Evolutionary conservation across 2,329 filamentous ascomycete genomes (phyloP).

Genomic region (Orbilia ellipsospora): DNA sequence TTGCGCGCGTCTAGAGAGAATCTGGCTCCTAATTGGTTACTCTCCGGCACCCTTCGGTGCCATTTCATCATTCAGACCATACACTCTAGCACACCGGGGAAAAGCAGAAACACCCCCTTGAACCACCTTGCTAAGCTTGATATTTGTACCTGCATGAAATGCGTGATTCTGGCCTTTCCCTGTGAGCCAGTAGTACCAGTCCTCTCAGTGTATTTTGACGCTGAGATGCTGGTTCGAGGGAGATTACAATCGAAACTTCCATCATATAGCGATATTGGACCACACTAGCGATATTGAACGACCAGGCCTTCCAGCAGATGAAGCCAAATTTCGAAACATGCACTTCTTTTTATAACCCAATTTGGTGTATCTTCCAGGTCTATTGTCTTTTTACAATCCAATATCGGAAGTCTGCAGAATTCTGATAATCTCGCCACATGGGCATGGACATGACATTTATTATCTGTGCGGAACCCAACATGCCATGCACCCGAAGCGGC

Average conservation of each 20-base stretch:
- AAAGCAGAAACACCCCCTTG: constrained; percentile 2
- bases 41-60: constrained; percentile 21
- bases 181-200: constrained; percentile 20
- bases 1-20: constrained; percentile 42
- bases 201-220: constrained; percentile 44
- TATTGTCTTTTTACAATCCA: too few species aligned
- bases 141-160: constrained; percentile 37
- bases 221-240: constrained; percentile 18
- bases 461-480: too few species aligned
- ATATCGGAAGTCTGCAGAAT: too few species aligned
- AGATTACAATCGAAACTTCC: constrained; percentile 12
- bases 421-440: too few species aligned
- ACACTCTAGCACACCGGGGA: background rate
- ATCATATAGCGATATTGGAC: too few species aligned
- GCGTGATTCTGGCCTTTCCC: background rate
- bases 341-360: background rate
- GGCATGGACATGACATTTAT: too few species aligned
- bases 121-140: background rate
- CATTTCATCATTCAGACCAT: constrained; percentile 5
- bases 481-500: background rate
- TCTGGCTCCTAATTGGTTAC: constrained; percentile 42
- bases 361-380: too few species aligned
- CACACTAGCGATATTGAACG: too few species aligned
- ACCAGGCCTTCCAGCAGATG: constrained; percentile 13
- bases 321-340: background rate